Evolutionary conservation across 768 basidiomycete genomes (phyloP).

Genomic region (Trametes villosa): DNA sequence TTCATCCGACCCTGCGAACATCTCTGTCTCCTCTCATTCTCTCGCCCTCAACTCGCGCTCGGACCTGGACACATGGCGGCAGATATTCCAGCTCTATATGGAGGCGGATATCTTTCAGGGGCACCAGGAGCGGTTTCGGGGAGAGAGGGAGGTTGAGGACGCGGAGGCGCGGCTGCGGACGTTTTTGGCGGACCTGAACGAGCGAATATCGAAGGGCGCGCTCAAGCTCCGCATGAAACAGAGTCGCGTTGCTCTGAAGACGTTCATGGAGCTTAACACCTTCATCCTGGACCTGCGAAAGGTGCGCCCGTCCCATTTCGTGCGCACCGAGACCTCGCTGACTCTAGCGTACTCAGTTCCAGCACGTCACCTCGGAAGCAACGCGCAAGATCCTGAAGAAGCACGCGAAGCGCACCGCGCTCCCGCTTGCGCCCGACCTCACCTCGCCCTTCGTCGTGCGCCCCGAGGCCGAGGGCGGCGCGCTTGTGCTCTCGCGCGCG

Average conservation of each 20-base stretch:
- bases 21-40: slow-evolving; percentile 26
- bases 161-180: slow-evolving; percentile 66
- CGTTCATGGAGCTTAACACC: slow-evolving; percentile 67
- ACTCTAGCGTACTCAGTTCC: slow-evolving; percentile 74
- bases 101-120: slow-evolving; percentile 88
- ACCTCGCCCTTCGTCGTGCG: slow-evolving; percentile 23
- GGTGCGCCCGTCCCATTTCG: too few relatives aligned
- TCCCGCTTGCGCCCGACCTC: slow-evolving; percentile 59
- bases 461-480: not conserved
- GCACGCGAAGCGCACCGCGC: slow-evolving; percentile 85
- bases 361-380: slow-evolving; percentile 84
- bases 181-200: slow-evolving; percentile 63
- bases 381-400: slow-evolving; percentile 94
- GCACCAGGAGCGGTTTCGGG: slow-evolving; percentile 61
- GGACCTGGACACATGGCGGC: slow-evolving; percentile 88
- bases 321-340: too few relatives aligned
- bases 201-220: slow-evolving; percentile 48
- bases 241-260: slow-evolving; percentile 47
- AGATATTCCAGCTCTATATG: slow-evolving; percentile 86
- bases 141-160: slow-evolving; percentile 72
- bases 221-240: slow-evolving; percentile 55
- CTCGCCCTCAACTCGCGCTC: slow-evolving; percentile 33
- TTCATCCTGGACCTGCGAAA: slow-evolving; percentile 83
- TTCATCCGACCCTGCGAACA: slow-evolving; percentile 26
- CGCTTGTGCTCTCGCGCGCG: slow-evolving; percentile 8